These are phyloP conservation scores for Urostyla sp. DNA, from an alignment of 73 alveolate genomes.

Conservation along the genomic window DNA sequence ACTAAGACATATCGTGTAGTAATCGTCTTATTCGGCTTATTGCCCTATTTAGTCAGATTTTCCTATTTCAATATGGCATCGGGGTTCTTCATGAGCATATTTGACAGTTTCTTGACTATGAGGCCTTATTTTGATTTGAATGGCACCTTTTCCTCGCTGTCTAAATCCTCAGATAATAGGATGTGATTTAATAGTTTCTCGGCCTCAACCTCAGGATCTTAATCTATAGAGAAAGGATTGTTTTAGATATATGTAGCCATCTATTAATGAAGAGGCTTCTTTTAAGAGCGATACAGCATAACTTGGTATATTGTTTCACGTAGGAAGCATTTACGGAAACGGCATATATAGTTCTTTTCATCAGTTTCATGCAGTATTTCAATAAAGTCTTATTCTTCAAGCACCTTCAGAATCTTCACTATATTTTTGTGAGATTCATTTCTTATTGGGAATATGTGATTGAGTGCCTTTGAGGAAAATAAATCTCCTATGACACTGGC, in stretches of 20 bases:
- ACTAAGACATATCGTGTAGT: conserved; percentile 56
- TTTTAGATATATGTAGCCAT: conserved; percentile 61
- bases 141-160: conserved; percentile 57
- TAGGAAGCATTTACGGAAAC: conserved; percentile 62
- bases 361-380: conserved; percentile 71
- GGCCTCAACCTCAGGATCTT: conserved; percentile 61
- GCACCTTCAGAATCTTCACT: conserved; percentile 21
- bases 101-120: conserved; percentile 55
- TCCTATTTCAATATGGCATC: conserved; percentile 52
- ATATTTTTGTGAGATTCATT: conserved; percentile 41
- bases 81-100: conserved; percentile 51
- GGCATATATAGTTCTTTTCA: conserved; percentile 50
- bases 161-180: conserved; percentile 61
- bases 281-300: conserved; percentile 61
- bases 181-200: conserved; percentile 57
- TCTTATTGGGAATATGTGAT: conserved; percentile 58
- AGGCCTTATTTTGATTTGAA: conserved; percentile 62
- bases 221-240: conserved; percentile 57
- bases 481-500: conserved; percentile 76
- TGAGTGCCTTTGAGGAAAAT: conserved; percentile 47
- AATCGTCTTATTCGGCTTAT: conserved; percentile 56
- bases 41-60: conserved; percentile 66
- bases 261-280: conserved; percentile 62
- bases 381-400: conserved; percentile 62
- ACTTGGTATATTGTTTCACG: conserved; percentile 69